Conservation (phyloP, 2,329 filamentous ascomycete genomes). For the Dactylonectria macrodidyma region DNA sequence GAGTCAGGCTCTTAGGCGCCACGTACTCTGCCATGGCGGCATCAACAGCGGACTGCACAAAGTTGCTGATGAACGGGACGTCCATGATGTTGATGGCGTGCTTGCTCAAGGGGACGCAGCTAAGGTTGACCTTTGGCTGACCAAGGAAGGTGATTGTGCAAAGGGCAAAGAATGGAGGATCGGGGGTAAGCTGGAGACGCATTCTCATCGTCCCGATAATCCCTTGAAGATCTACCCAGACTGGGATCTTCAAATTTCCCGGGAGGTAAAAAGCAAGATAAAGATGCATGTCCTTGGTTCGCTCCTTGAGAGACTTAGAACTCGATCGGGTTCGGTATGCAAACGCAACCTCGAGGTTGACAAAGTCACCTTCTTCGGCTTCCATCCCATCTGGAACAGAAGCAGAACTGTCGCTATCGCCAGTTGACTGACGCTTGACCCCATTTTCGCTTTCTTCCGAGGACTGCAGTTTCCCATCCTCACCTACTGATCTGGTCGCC, state of each 20-base stretch:
- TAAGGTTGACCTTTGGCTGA: slow-evolving; percentile 80
- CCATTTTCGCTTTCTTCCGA: slow-evolving; percentile 55
- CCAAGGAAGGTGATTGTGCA: slow-evolving; percentile 83
- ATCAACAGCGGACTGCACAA: slow-evolving; percentile 82
- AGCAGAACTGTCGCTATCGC: slow-evolving; percentile 54
- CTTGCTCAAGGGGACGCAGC: slow-evolving; percentile 79
- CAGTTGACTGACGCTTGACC: slow-evolving; percentile 53
- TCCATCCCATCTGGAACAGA: slow-evolving; percentile 73
- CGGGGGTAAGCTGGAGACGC: slow-evolving; percentile 80
- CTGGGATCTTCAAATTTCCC: slow-evolving; percentile 68
- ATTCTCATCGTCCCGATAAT: slow-evolving; percentile 79
- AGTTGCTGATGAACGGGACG: slow-evolving; percentile 80
- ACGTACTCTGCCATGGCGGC: slow-evolving; percentile 83
- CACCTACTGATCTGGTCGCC: slow-evolving; percentile 72
- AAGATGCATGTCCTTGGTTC: slow-evolving; percentile 77
- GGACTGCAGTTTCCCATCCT: slow-evolving; percentile 68
- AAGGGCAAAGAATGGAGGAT: slow-evolving; percentile 83
- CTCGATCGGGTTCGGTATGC: slow-evolving; percentile 78
- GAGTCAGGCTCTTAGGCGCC: slow-evolving; percentile 80
- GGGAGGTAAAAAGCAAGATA: slow-evolving; percentile 80
- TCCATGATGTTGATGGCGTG: slow-evolving; percentile 82
- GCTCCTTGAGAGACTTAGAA: slow-evolving; percentile 74
- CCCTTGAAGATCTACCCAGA: slow-evolving; percentile 83
- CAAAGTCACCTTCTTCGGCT: slow-evolving; percentile 83
- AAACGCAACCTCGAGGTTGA: slow-evolving; percentile 83